Base-by-base conservation (phyloP, 176 grass and related monocot genomes). In the Eleusine coracana region DNA sequence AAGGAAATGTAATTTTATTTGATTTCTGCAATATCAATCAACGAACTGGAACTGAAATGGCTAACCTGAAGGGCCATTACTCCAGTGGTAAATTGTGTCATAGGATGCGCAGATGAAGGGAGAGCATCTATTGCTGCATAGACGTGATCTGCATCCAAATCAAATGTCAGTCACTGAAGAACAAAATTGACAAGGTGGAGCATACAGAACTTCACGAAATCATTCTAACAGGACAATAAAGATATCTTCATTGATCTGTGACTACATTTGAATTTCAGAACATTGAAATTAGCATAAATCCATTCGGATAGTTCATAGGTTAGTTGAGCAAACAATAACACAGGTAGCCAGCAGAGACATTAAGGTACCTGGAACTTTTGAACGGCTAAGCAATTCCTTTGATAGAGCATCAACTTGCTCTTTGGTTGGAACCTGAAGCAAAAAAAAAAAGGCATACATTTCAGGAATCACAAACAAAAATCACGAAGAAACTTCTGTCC, bases 21-120 rank as follows among this genome's bases (percentile, higher is more conserved):
- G 42, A 71, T 13, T 38, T 29, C 59, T 54, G 45, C 6, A 42
- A 49, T 34, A 88, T 2, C 3, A n/a, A 21, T 54, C 17, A 74
- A 58, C 1, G 27, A 12, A 27, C 23, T 8, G 68, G 70, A 63
- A 66, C 42, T 40, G 11, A 5, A 77, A 73, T 10, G 65, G 65
- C 76, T 63, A 81, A 92, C 96, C 91, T 99, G 96, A 83, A 99
- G 96, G 56, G 91, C 93, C 96, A 99, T 99, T 42, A 99, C 93
- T 68, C 92, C 96, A 72, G 91, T 98, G 54, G 89, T 82, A 85
- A 99, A 96, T 71, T 96, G 93, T 59, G 96, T 95, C 92, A 98
- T 98, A 18, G 96, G 96, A 89, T 95, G 96, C 83, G 93, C 86
- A 51, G 89, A 88, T 77, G 93, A 50, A 87, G 96, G 96, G 21